These are phyloP conservation scores for Rhodomyrtus psidioides DNA, from an alignment of 441 rosid genomes.

Conservation along the genomic window DNA sequence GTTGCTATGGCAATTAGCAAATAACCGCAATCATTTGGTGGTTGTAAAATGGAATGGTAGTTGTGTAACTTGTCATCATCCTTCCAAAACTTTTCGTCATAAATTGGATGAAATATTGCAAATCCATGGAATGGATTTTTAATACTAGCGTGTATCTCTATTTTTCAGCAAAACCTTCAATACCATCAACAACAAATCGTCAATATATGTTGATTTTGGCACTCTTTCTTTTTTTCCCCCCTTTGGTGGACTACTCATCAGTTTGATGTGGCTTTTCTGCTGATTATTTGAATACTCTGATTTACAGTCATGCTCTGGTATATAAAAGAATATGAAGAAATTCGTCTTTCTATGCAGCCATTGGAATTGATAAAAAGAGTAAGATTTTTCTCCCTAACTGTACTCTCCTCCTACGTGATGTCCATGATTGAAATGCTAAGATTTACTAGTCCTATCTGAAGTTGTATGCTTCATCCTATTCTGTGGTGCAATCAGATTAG, in stretches of 20 bases:
- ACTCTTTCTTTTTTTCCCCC: neutral
- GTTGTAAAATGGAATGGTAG: neutral
- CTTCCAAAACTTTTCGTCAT: no score
- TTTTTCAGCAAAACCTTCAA: neutral
- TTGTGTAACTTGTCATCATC: neutral
- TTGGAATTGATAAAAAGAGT: slow-evolving; percentile 76
- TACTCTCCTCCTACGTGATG: neutral
- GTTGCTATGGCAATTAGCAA: neutral
- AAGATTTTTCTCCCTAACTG: neutral
- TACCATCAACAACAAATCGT: neutral
- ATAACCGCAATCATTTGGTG: neutral
- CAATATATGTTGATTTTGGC: neutral
- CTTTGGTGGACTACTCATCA: neutral
- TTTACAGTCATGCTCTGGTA: slow-evolving; percentile 49
- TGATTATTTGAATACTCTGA: neutral
- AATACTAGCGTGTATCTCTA: neutral
- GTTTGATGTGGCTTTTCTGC: neutral
- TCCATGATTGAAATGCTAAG: neutral
- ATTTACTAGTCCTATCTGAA: neutral
- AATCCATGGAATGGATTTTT: neutral
- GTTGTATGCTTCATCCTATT: neutral
- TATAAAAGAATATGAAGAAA: slow-evolving; percentile 69
- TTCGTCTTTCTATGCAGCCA: slow-evolving; percentile 77
- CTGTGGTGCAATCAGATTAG: neutral
- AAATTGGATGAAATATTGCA: neutral